phyloP scores from a whole-genome alignment of 352 stramenopile species.

The Globisporangium middletonii region DNA sequence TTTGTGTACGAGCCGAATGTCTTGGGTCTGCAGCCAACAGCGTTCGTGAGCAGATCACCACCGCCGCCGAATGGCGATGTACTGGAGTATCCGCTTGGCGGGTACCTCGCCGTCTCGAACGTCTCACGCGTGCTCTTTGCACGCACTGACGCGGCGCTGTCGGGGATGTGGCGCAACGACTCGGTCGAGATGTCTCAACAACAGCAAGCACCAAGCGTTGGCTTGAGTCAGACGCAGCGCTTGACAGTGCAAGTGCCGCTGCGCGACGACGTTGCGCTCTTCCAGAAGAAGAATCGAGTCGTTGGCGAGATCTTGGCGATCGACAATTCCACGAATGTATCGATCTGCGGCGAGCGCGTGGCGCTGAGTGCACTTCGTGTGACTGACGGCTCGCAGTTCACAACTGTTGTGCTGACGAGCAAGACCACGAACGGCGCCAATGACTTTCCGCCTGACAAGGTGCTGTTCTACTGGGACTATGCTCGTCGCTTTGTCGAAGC shows the following conservation, averaged over 20 bases:
- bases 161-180: slow-evolving; percentile 16
- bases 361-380: slow-evolving; percentile 19
- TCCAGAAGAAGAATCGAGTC: slow-evolving; percentile 22
- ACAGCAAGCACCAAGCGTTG: neutral
- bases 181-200: neutral
- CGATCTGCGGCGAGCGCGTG: slow-evolving; percentile 23
- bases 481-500: slow-evolving; percentile 33
- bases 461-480: slow-evolving; percentile 56
- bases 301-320: slow-evolving; percentile 38
- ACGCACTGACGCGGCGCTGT: neutral
- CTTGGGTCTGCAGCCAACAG: slow-evolving; percentile 11
- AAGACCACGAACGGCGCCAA: slow-evolving; percentile 9
- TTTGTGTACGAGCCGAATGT: slow-evolving; percentile 44
- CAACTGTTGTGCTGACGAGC: slow-evolving; percentile 26
- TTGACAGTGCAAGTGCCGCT: slow-evolving; percentile 24
- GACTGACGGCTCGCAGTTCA: slow-evolving; percentile 60
- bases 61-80: slow-evolving; percentile 1
- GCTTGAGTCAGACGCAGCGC: neutral
- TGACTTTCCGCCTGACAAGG: slow-evolving; percentile 30
- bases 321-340: slow-evolving; percentile 23
- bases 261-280: slow-evolving; percentile 19
- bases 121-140: slow-evolving; percentile 10
- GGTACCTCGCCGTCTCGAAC: slow-evolving; percentile 12
- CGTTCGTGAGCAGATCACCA: slow-evolving; percentile 1
- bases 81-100: slow-evolving; percentile 17